Percentiles rank a stretch among this genome's conserved stretches.
These are phyloP conservation scores for Paxillus involutus DNA, from an alignment of 768 basidiomycete species.

Conservation along the genomic window DNA sequence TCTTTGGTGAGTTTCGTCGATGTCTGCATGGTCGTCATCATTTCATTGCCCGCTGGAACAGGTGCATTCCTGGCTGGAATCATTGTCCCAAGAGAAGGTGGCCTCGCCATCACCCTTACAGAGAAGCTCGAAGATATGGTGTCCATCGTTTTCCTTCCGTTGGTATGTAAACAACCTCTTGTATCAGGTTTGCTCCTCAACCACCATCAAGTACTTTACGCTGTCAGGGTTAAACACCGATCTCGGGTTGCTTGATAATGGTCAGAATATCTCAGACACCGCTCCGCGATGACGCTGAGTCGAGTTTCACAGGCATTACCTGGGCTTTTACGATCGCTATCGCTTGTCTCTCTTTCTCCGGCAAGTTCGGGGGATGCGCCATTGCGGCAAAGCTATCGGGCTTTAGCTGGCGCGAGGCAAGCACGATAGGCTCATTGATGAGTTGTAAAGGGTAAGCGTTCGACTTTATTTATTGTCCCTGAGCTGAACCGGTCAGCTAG, in stretches of 20 bases:
- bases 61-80: conserved; percentile 82
- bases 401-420: conserved; percentile 78
- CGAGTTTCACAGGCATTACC: conserved; percentile 51
- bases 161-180: conserved; percentile 42
- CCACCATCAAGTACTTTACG: conserved; percentile 76
- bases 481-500: conserved; percentile 34
- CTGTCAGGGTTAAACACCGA: conserved; percentile 89
- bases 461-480: background rate
- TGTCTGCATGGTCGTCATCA: background rate
- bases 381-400: conserved; percentile 64
- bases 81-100: conserved; percentile 85
- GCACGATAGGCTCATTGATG: conserved; percentile 90
- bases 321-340: conserved; percentile 92
- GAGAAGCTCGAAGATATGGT: conserved; percentile 98
- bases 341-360: conserved; percentile 71
- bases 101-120: conserved; percentile 82
- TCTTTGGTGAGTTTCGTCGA: conserved; percentile 59
- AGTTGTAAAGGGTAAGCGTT: conserved; percentile 81
- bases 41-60: conserved; percentile 19
- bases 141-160: conserved; percentile 82
- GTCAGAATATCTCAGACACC: conserved; percentile 31
- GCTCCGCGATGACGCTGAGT: background rate
- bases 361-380: conserved; percentile 88
- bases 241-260: conserved; percentile 78
- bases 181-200: background rate